Percentiles rank a stretch among this genome's conserved stretches.
phyloP scores from a whole-genome alignment of 768 basidiomycete genomes.

The Mycena haematopus region DNA sequence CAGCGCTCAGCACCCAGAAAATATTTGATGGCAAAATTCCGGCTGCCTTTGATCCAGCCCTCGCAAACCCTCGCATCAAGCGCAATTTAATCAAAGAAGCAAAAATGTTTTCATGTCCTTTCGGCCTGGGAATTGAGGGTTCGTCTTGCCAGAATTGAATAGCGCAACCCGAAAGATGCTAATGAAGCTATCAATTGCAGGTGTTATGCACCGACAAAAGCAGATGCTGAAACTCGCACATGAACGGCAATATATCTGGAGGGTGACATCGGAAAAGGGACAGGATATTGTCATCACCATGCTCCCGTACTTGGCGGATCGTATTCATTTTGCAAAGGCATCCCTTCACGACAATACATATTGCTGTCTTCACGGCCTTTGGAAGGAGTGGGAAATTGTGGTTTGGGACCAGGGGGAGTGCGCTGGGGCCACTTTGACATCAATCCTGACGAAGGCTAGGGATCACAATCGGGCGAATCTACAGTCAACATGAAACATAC shows the following conservation, averaged over 20 bases:
- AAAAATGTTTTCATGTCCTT: neutral
- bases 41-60: constrained; percentile 13
- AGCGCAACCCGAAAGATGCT: no score
- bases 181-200: neutral
- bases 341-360: constrained; percentile 33
- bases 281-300: constrained; percentile 27
- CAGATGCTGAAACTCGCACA: constrained; percentile 9
- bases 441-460: constrained; percentile 19
- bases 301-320: constrained; percentile 21
- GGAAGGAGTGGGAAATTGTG: constrained; percentile 35
- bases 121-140: constrained; percentile 17
- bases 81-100: constrained; percentile 12
- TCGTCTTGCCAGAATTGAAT: no score
- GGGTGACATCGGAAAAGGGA: constrained; percentile 7
- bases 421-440: constrained; percentile 7
- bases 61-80: constrained; percentile 18
- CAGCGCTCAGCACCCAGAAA: constrained; percentile 12
- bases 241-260: constrained; percentile 20
- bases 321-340: constrained; percentile 14
- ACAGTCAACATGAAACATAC: constrained; percentile 25
- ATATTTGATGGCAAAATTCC: constrained; percentile 11
- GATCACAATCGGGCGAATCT: constrained; percentile 28
- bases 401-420: constrained; percentile 29
- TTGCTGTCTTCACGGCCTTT: constrained; percentile 22
- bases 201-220: constrained; percentile 13